Base-by-base conservation (phyloP, 768 basidiomycete genomes). In the Trametes punicea region DNA sequence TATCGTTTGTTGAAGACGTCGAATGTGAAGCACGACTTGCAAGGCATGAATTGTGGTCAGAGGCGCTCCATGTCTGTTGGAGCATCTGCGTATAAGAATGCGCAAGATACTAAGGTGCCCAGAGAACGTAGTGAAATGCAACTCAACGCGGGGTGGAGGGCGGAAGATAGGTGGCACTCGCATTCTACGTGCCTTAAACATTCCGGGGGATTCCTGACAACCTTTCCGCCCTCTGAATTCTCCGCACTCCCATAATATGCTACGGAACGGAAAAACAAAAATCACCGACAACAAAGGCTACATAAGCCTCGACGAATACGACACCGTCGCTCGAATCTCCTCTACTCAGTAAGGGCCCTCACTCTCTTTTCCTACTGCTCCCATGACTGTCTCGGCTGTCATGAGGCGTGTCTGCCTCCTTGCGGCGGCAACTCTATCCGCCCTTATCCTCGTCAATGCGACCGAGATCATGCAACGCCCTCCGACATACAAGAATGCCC, bases 391-490 rank as follows among this genome's bases (percentile, higher is more conserved):
- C n/a, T 54, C 59, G 25, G n/a, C 55, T 40, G 55, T 55, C 8
- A 25, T 61, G 27, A 47, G 40, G 33, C 60, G 62, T 10, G 20
- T 54, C 53, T 42, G 56, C 40, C 25, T 64, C 38, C 41, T 65
- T 30, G 60, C 55, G 11, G 53, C 56, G n/a, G 54, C 47, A 6
- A 34, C 52, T 15, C 51, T 67, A 25, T 42, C 61, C 20, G 52
- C 64, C 48, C 34, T 64, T 33, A 46, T 61, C 23, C 51, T 46
- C 36, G 64, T 62, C 25, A 56, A 61, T 38, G 67, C 62, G 20
- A 82, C 82, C 2, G 77, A 80, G 64, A 69, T 79, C 39, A 83
- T 84, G 82, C 77, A 70, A 48, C 75, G 81, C 15, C 81, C 82
- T 0, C 73, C 64, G 33, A 70, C 68, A 23, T 83, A 76, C 67